Evolutionary conservation across 306 rosid species (phyloP).

Genomic region (Glycine tomentella): DNA sequence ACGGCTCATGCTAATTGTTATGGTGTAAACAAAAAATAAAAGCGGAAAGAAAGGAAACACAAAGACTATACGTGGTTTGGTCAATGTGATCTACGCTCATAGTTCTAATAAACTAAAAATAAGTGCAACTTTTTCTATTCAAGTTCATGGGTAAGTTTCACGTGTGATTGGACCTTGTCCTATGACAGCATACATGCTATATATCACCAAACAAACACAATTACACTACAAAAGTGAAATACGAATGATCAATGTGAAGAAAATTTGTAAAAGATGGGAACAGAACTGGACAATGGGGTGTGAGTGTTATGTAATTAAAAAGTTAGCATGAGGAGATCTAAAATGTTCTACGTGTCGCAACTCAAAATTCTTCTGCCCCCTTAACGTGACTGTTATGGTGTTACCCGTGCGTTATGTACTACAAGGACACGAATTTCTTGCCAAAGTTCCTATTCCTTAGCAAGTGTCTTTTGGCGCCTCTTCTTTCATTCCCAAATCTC

Average conservation of each 20-base stretch:
- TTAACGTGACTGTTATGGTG: not conserved
- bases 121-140: not conserved
- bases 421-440: not conserved
- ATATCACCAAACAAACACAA: not conserved
- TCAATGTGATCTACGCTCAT: too few species aligned
- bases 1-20: too few species aligned
- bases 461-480: slow-evolving; percentile 18
- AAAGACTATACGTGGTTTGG: too few species aligned
- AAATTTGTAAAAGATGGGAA: not conserved
- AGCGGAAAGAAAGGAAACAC: too few species aligned
- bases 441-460: not conserved
- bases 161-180: slow-evolving; percentile 15
- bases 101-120: too few species aligned
- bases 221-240: not conserved
- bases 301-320: slow-evolving; percentile 43
- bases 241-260: slow-evolving; percentile 30
- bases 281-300: slow-evolving; percentile 15
- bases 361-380: slow-evolving; percentile 20
- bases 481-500: slow-evolving; percentile 32
- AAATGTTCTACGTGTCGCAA: slow-evolving; percentile 28
- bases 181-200: slow-evolving; percentile 19
- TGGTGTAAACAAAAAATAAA: too few species aligned
- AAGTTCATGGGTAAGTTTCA: not conserved
- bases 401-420: slow-evolving; percentile 33
- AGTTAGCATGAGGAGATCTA: slow-evolving; percentile 42